phyloP scores from a whole-genome alignment of 1,284 basidiomycete species.

The Trichosporon sp. region DNA sequence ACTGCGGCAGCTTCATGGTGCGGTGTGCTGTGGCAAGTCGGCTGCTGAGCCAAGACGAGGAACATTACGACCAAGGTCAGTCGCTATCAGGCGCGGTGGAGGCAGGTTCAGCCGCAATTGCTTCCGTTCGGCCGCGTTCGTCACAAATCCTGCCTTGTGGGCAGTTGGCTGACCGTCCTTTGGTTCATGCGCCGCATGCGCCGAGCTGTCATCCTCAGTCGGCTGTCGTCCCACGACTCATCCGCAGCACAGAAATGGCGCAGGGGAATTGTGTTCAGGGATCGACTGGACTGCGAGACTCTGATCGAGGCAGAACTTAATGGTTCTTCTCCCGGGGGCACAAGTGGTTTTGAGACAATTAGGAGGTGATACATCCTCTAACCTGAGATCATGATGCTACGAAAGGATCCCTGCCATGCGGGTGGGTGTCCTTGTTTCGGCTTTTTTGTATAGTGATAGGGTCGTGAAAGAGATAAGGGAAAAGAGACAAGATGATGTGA shows the following conservation, averaged over 20 bases:
- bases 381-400: constrained; percentile 17
- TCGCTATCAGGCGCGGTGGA: constrained; percentile 8
- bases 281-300: no score
- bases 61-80: neutral
- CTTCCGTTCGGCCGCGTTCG: neutral
- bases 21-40: neutral
- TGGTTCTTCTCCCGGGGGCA: neutral
- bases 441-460: neutral
- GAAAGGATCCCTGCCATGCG: neutral
- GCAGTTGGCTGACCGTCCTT: neutral
- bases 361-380: constrained; percentile 17
- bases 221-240: neutral
- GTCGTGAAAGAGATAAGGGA: neutral
- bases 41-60: neutral
- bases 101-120: neutral
- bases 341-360: neutral
- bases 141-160: neutral
- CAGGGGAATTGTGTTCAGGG: no score
- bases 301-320: neutral
- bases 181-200: neutral
- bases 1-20: constrained; percentile 52
- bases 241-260: neutral
- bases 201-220: neutral
- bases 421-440: neutral
- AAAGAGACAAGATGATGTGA: neutral